Evolutionary conservation across 2,329 filamentous ascomycete species (phyloP), one percentile per base, ranked within the genome.

Genomic region (Xylaria sp.): DNA sequence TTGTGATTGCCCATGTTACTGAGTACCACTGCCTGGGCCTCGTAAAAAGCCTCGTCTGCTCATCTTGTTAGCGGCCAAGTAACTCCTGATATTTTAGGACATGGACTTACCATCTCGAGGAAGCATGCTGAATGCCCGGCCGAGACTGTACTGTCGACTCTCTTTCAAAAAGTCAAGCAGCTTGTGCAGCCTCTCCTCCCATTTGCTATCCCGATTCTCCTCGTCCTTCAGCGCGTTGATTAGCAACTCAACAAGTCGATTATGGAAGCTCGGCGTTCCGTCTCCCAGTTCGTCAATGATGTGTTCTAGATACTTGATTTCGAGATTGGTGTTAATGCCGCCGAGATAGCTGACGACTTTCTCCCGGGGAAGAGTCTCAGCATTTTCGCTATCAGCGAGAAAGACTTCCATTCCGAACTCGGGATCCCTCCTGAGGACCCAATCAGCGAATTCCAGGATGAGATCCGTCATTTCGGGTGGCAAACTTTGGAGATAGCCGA

Each of bases 1-100:
- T 91, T 92, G 76, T 99, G 92, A 68, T 93, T 89, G 5, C 91
- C 91, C 90, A 97, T 96, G 67, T 94, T 95, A 74, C 91, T 92
- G 46, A 97, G 83, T 18, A 97, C 87, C 50, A 97, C 88, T 5
- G 94, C 94, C 62, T 93, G 87, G 1, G 91, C 86, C 72, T 97
- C 93, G 73, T 89, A 96, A 69, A 97, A 97, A 2, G 84, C 80
- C 0, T 92, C 80, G 72, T 97, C 91, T 93, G 65, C 34, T 30
- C 68, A 4, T 44, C 13, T 2, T 42, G 39, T 68, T 61, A 68
- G 65, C 11, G 30, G n/a, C 19, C 30, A 19, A 39, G 18, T n/a
- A 54, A 18, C n/a, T 7, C 10, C 13, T 16, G 1, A 16, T 1
- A 10, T 10, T 2, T 8, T 47, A 16, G n/a, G 16, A 19, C 19